phyloP scores from a whole-genome alignment of 2,329 filamentous ascomycete species.

The Aphanocladium album region DNA sequence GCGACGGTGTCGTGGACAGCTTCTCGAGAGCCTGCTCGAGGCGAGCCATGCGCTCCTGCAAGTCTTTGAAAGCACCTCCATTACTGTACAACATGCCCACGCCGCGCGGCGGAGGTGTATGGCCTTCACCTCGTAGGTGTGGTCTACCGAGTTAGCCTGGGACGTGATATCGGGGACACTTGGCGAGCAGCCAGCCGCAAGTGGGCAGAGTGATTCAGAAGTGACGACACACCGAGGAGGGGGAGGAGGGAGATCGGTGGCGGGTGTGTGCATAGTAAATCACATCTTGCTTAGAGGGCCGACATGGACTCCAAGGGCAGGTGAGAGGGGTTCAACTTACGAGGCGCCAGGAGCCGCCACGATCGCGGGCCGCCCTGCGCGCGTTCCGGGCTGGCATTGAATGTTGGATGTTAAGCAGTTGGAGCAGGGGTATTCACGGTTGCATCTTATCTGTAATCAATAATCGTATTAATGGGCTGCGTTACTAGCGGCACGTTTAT shows the following conservation, averaged over 20 bases:
- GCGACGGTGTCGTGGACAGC: constrained; percentile 11
- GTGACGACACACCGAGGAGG: too few relatives aligned
- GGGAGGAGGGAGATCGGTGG: background rate
- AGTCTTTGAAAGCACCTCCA: constrained; percentile 6
- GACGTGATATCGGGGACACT: too few relatives aligned
- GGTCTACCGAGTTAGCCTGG: background rate
- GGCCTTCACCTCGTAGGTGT: background rate
- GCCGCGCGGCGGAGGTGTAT: background rate
- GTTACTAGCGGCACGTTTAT: background rate
- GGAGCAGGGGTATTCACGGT: constrained; percentile 18
- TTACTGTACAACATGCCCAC: background rate
- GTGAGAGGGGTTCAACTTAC: background rate
- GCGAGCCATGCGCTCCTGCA: constrained; percentile 14
- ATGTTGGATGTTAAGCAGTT: constrained; percentile 20
- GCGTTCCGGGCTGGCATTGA: constrained; percentile 15
- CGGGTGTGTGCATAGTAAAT: background rate
- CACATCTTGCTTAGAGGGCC: too few relatives aligned
- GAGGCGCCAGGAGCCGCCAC: background rate
- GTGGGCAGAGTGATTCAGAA: too few relatives aligned
- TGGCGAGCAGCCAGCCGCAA: too few relatives aligned
- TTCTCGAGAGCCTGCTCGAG: constrained; percentile 15
- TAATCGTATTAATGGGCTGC: background rate
- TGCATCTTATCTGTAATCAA: constrained; percentile 17
- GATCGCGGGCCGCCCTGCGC: constrained; percentile 7
- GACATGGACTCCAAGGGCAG: background rate